Conservation (phyloP, 805 yeast genomes). For the Kurtzmaniella fragi region DNA sequence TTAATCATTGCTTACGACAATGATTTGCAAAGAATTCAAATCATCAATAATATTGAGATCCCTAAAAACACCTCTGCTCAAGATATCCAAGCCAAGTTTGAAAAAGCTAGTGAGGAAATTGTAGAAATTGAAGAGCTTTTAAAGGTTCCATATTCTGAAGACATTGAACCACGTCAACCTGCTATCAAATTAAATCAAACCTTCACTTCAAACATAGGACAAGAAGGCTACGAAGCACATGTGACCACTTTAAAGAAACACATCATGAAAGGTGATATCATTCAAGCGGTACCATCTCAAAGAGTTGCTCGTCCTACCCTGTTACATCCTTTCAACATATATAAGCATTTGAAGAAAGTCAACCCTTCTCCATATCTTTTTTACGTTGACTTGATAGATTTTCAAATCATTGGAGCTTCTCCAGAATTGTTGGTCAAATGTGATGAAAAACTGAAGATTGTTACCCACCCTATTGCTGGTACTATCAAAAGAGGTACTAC, state of each 20-base stretch:
- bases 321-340: constrained; percentile 93
- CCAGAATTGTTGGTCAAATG: constrained; percentile 90
- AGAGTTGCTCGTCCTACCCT: constrained; percentile 93
- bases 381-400: constrained; percentile 85
- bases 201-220: constrained; percentile 86
- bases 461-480: constrained; percentile 98
- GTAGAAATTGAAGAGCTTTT: constrained; percentile 48
- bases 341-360: constrained; percentile 89
- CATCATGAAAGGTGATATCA: constrained; percentile 85
- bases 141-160: constrained; percentile 35
- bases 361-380: constrained; percentile 97
- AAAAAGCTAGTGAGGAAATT: constrained; percentile 54
- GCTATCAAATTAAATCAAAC: constrained; percentile 62
- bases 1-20: constrained; percentile 88
- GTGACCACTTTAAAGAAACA: constrained; percentile 73
- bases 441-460: constrained; percentile 63
- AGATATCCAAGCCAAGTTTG: constrained; percentile 42
- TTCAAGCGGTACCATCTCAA: constrained; percentile 98
- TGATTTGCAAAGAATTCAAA: constrained; percentile 88
- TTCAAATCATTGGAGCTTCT: constrained; percentile 95
- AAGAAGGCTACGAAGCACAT: constrained; percentile 85
- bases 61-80: constrained; percentile 10
- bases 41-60: constrained; percentile 72
- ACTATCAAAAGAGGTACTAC: constrained; percentile 90
- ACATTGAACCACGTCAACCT: constrained; percentile 66